Evolutionary conservation across 2,329 filamentous ascomycete genomes (phyloP), one percentile per base, ranked within the genome.

Genomic region (Seiridium cupressi): DNA sequence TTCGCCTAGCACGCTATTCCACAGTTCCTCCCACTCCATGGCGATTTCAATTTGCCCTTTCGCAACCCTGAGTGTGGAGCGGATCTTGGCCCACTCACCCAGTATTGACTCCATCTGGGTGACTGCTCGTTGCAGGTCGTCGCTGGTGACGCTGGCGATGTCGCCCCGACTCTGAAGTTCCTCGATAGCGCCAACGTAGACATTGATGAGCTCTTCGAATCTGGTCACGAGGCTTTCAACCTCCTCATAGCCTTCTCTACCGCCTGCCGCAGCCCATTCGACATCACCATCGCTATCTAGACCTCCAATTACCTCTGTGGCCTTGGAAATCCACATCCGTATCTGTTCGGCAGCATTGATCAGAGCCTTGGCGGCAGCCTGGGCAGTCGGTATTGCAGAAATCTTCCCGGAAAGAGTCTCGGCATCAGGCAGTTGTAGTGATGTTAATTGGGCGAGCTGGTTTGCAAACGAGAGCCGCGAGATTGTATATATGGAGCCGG

Each of bases 21-120:
- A 98, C 42, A 99, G 81, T 76, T 98, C 93, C 74, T 97, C 93
- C 94, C 94, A 99, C 72, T 99, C 95, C 93, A 98, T 96, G 51
- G 95, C 95, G 61, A 97, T 88, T 74, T 98, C 95, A 18, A 99
- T 94, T 71, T 98, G 94, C 53, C 85, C 85, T 72, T 96, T 96
- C 59, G 97, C 90, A 34, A 78, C 88, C 64, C 89, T 90, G 55
- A 99, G 79, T 1, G 90, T 89, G 47, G 80, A 81, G 68, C 92
- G 90, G 68, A 97, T 94, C 65, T 88, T 87, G 49, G 87, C 83
- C 95, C 95, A 99, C 69, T 93, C 91, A 42, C 82, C 82, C 62
- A 97, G 80, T 61, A 97, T 95, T 26, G 83, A 81, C 69, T 98
- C 94, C 90, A 98, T 97, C 76, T 97, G 92, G 9, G 85, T 81